Base-by-base conservation (phyloP, 2,329 filamentous ascomycete genomes). In the Dothideomycetidae sp. region DNA sequence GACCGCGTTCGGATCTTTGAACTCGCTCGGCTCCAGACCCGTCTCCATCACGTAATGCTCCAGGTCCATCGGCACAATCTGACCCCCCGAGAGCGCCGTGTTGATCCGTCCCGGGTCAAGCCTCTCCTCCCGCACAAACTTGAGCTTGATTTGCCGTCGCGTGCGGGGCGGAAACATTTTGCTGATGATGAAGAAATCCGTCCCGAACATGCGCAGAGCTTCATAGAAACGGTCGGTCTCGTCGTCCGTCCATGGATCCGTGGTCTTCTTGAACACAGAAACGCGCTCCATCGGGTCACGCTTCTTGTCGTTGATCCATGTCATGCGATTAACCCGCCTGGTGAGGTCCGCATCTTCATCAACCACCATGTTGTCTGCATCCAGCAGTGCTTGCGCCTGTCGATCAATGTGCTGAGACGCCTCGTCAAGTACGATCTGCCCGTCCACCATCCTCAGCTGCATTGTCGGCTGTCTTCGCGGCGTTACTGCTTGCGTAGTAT, bases 331-430 rank as follows among this genome's bases (percentile, higher is more conserved):
- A 45, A 81, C 72, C 37, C 75, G 67, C 12, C 71, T 70, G 2
- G 81, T 83, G 48, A 88, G 78, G 48, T 86, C 80, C 58, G 84
- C 78, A 53, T 88, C 81, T 48, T 84, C 80, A 18, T 81, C 67
- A 2, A 53, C 46, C 9, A 45, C 45, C 28, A 40, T 40, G 15
- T 46, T 44, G 21, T 42, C 43, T 33, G 73, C 70, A 49, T 79
- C 71, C 49, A 68, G 54, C 7, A 58, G 54, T 23, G 66, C 66
- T 15, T 67, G 66, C 18, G 75, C 75, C 51, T 81, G 76, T 3
- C 77, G 68, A 54, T 86, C 75, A 44, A 85, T 70, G 28, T 71
- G 64, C 11, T 80, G 65, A 1, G 78, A 78, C 33, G 64, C 67
- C 47, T 81, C 73, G 51, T 84, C 75, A 31, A 82, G 59, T 10